Percentiles rank a stretch among this genome's conserved stretches.
Evolutionary conservation across 805 yeast genomes (phyloP).

Genomic region (Wickerhamiella kurtzmanii): DNA sequence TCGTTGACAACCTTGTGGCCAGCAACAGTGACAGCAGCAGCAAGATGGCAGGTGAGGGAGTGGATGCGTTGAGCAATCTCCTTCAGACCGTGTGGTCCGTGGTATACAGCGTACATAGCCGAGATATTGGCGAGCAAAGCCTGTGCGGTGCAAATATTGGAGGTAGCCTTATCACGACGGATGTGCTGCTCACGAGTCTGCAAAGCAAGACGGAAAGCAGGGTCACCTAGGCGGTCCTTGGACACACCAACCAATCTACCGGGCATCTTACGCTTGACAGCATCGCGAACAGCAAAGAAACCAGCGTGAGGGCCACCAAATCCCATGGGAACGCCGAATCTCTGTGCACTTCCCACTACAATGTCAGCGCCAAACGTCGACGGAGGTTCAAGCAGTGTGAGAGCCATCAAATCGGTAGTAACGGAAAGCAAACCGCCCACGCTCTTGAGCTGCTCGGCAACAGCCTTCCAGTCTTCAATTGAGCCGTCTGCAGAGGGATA

Average conservation of each 20-base stretch:
- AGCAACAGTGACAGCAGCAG: conserved; percentile 36
- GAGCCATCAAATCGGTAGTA: conserved; percentile 85
- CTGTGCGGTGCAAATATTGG: conserved; percentile 96
- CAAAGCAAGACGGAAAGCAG: conserved; percentile 82
- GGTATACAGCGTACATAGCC: conserved; percentile 91
- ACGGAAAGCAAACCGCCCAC: conserved; percentile 66
- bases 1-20: conserved; percentile 42
- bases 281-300: conserved; percentile 75
- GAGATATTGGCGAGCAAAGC: conserved; percentile 91
- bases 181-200: conserved; percentile 98
- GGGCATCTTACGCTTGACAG: conserved; percentile 82
- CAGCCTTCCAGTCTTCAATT: conserved; percentile 36
- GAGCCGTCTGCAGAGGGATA: conserved; percentile 84
- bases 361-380: conserved; percentile 80
- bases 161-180: conserved; percentile 93
- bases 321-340: conserved; percentile 96
- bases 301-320: conserved; percentile 99
- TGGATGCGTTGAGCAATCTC: conserved; percentile 66
- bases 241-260: conserved; percentile 92
- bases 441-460: conserved; percentile 54
- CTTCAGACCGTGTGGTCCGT: conserved; percentile 77
- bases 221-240: conserved; percentile 78
- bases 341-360: conserved; percentile 81
- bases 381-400: conserved; percentile 77
- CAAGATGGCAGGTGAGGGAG: conserved; percentile 61